These are phyloP conservation scores for Boletus rubropictus DNA, from an alignment of 768 basidiomycete species.

Conservation along the genomic window DNA sequence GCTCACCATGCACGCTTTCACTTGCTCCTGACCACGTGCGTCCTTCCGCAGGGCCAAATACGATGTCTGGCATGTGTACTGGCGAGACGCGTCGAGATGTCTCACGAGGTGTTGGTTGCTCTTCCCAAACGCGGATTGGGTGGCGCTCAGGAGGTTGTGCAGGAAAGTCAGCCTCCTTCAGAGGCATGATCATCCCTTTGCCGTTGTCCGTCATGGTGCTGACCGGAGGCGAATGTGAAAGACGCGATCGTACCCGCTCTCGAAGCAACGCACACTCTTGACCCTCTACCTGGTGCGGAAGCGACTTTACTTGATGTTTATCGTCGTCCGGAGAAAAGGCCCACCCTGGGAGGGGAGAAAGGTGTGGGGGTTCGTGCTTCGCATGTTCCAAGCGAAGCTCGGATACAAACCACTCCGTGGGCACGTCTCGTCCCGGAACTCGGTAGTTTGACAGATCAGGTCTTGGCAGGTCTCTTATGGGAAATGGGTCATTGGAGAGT, in stretches of 20 bases:
- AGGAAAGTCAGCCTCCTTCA: background rate
- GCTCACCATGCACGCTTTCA: background rate
- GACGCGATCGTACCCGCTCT: conserved; percentile 7
- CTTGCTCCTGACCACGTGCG: background rate
- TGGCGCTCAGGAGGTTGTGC: conserved; percentile 13
- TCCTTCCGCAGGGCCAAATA: background rate
- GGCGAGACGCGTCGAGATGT: conserved; percentile 13
- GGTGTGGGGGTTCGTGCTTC: conserved; percentile 7
- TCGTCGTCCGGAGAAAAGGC: conserved; percentile 7
- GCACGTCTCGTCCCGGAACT: conserved; percentile 9
- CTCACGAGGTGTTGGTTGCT: conserved; percentile 9
- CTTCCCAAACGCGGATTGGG: conserved; percentile 28
- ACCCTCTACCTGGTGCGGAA: background rate
- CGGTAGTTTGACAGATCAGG: conserved; percentile 13
- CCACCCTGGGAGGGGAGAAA: conserved; percentile 8
- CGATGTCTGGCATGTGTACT: background rate
- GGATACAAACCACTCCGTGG: conserved; percentile 12
- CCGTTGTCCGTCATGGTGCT: background rate
- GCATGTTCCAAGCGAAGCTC: conserved; percentile 9
- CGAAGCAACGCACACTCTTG: conserved; percentile 5
- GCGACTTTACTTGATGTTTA: background rate
- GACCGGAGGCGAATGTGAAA: background rate
- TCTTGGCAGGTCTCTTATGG: conserved; percentile 10
- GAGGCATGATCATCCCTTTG: background rate
- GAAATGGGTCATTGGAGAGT: conserved; percentile 12